Conservation (phyloP, 2,329 filamentous ascomycete species). For the Canariomyces notabilis region DNA sequence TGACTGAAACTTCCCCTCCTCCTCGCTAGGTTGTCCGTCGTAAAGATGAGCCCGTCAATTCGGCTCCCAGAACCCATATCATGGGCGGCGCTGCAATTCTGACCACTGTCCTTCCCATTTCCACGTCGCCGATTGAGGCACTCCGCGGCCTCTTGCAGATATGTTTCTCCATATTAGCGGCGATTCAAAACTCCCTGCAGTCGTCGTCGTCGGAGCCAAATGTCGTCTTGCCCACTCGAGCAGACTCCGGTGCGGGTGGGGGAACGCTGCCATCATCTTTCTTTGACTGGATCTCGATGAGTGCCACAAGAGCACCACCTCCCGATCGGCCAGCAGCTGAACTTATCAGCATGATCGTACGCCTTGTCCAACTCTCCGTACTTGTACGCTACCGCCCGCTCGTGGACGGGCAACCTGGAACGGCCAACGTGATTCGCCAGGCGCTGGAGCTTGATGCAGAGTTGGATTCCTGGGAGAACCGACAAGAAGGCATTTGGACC, state of each 20-base stretch:
- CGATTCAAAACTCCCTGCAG: slow-evolving; percentile 19
- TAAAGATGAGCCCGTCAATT: slow-evolving; percentile 41
- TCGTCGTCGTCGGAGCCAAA: slow-evolving; percentile 15
- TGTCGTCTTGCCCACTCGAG: slow-evolving; percentile 9
- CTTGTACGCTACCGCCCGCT: slow-evolving; percentile 32
- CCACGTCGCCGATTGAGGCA: slow-evolving; percentile 37
- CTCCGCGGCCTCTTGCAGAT: slow-evolving; percentile 51
- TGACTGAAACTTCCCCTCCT: not conserved
- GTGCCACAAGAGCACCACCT: slow-evolving; percentile 32
- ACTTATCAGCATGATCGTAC: slow-evolving; percentile 37
- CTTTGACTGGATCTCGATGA: slow-evolving; percentile 40
- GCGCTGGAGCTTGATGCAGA: slow-evolving; percentile 37
- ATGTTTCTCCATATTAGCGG: slow-evolving; percentile 49
- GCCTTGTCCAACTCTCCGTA: slow-evolving; percentile 37
- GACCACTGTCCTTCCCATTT: slow-evolving; percentile 39
- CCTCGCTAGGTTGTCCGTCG: slow-evolving; percentile 40
- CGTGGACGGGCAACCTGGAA: slow-evolving; percentile 35
- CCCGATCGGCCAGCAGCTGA: slow-evolving; percentile 37
- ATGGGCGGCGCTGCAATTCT: slow-evolving; percentile 56
- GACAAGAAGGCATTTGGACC: slow-evolving; percentile 32
- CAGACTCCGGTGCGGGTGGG: slow-evolving; percentile 31
- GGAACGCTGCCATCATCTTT: slow-evolving; percentile 36
- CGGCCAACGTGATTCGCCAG: slow-evolving; percentile 34
- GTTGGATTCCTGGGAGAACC: slow-evolving; percentile 37
- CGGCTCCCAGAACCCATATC: slow-evolving; percentile 54